A percentile compares a stretch with the other conserved stretches of the same genome.
Evolutionary conservation across 495 filamentous ascomycete genomes (phyloP).

Genomic region (Polyplosphaeria fusca): DNA sequence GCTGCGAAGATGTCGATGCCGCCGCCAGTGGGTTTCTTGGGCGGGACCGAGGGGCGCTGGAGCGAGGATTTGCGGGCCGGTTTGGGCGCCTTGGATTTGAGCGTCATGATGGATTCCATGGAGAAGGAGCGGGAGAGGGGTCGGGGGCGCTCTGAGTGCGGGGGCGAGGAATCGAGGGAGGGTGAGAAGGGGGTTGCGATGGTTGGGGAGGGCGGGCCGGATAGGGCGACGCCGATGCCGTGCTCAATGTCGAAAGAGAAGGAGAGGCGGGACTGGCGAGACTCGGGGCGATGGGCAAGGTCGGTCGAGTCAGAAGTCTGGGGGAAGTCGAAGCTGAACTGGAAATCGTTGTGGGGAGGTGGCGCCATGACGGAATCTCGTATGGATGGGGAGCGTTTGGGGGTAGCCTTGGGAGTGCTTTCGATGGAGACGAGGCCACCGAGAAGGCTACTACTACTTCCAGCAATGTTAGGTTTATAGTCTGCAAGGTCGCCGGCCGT

Average conservation of each 20-base stretch:
- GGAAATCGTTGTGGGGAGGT: conserved; percentile 12
- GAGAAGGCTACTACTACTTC: conserved; percentile 7
- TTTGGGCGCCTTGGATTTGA: neutral
- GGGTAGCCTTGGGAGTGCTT: neutral
- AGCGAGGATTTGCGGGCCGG: neutral
- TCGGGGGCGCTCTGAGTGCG: neutral
- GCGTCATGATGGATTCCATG: neutral
- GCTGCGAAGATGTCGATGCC: conserved; percentile 7
- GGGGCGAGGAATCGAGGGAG: neutral
- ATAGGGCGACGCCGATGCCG: conserved; percentile 13
- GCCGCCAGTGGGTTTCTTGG: neutral
- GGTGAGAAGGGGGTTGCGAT: neutral
- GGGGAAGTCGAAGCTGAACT: conserved; percentile 16
- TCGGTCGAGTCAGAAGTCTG: neutral
- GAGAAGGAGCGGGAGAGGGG: conserved; percentile 2
- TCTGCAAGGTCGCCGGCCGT: neutral
- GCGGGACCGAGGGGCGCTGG: neutral
- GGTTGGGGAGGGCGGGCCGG: neutral
- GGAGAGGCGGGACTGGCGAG: neutral
- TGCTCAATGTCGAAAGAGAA: neutral
- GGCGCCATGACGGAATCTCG: conserved; percentile 4
- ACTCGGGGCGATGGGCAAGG: neutral
- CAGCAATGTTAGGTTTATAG: neutral
- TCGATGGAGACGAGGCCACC: conserved; percentile 6
- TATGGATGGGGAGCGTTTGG: neutral